These are phyloP conservation scores for Hypoxylon sp. DNA, from an alignment of 2,329 filamentous ascomycete species.

Conservation along the genomic window DNA sequence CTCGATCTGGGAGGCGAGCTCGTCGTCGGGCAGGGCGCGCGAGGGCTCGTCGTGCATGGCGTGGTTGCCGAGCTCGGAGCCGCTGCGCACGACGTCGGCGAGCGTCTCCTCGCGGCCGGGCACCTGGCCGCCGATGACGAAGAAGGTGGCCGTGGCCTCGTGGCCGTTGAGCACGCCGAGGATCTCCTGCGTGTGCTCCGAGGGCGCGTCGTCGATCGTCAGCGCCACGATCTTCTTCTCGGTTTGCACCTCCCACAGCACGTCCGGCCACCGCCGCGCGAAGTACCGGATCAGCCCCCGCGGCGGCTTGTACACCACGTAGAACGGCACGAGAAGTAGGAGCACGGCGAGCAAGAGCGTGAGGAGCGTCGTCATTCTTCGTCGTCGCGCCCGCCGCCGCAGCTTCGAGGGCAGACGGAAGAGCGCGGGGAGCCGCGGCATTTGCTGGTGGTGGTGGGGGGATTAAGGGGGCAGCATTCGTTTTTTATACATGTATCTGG, in stretches of 20 bases:
- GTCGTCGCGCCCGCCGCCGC: constrained; percentile 65
- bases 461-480: constrained; percentile 25
- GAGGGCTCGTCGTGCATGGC: constrained; percentile 88
- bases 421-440: constrained; percentile 52
- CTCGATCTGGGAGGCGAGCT: constrained; percentile 70
- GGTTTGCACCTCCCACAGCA: constrained; percentile 74
- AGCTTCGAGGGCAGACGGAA: constrained; percentile 65
- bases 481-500: no score
- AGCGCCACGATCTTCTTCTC: constrained; percentile 75
- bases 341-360: constrained; percentile 52
- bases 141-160: constrained; percentile 82
- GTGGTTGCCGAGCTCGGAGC: constrained; percentile 84
- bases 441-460: constrained; percentile 29
- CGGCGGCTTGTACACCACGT: constrained; percentile 84
- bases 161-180: constrained; percentile 71
- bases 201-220: constrained; percentile 88
- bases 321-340: constrained; percentile 58
- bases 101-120: constrained; percentile 63
- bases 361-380: constrained; percentile 64
- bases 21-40: constrained; percentile 63
- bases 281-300: constrained; percentile 74
- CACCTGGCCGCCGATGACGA: constrained; percentile 84
- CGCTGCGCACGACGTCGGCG: constrained; percentile 64
- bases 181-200: constrained; percentile 74
- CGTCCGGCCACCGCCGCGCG: constrained; percentile 75